Percentiles rank a stretch among this genome's conserved stretches.
Evolutionary conservation across 2,329 filamentous ascomycete genomes (phyloP).

Genomic region (Cercospora berteroae): DNA sequence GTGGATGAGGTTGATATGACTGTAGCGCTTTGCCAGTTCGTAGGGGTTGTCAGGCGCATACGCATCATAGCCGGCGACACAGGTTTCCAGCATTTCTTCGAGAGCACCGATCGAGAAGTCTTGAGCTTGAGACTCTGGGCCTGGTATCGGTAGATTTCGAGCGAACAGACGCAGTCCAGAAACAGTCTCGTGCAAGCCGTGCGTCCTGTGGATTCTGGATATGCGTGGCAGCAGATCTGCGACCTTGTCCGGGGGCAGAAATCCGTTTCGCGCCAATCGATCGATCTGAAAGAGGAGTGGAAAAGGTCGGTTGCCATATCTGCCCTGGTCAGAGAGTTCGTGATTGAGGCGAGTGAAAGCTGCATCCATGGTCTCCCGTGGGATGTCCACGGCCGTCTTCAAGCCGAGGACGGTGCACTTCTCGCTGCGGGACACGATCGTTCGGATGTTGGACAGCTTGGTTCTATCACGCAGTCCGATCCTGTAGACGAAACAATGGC

Average conservation of each 20-base stretch:
- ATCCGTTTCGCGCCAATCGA: conserved; percentile 61
- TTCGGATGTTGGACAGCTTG: conserved; percentile 25
- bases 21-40: conserved; percentile 35
- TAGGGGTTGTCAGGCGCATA: conserved; percentile 32
- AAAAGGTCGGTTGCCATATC: conserved; percentile 49
- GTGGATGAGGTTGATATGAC: conserved; percentile 39
- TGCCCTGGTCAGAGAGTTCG: conserved; percentile 33
- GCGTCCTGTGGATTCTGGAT: conserved; percentile 32
- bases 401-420: conserved; percentile 36
- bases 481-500: conserved; percentile 54
- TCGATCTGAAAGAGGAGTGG: conserved; percentile 61
- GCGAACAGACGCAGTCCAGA: conserved; percentile 56
- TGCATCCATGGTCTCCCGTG: conserved; percentile 16
- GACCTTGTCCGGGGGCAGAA: conserved; percentile 57
- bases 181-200: conserved; percentile 31
- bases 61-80: conserved; percentile 42
- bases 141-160: conserved; percentile 52
- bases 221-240: conserved; percentile 49
- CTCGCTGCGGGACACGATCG: conserved; percentile 27
- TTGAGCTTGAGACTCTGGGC: conserved; percentile 50
- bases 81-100: conserved; percentile 41
- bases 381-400: conserved; percentile 20
- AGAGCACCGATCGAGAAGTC: conserved; percentile 45
- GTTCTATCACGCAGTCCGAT: conserved; percentile 29
- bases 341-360: conserved; percentile 36